These are phyloP conservation scores for Plenodomus lindquistii DNA, from an alignment of 2,329 filamentous ascomycete genomes.

Conservation along the genomic window DNA sequence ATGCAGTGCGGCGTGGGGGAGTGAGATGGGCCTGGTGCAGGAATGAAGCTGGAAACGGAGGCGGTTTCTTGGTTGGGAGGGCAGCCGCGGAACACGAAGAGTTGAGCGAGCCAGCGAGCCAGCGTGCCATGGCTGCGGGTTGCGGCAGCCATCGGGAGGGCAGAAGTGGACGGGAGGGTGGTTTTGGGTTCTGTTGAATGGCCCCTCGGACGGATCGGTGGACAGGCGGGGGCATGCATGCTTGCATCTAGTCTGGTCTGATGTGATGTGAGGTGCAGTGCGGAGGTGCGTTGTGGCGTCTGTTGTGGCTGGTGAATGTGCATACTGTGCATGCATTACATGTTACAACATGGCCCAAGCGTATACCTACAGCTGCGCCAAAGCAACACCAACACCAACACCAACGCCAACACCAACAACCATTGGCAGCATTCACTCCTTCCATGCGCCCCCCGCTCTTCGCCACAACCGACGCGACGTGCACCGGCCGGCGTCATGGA, in stretches of 20 bases:
- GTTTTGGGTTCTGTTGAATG: slow-evolving; percentile 21
- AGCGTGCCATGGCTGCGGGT: slow-evolving; percentile 13
- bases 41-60: slow-evolving; percentile 18
- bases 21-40: slow-evolving; percentile 4
- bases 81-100: slow-evolving; percentile 7
- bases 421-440: not conserved
- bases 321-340: too few relatives aligned
- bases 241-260: slow-evolving; percentile 4
- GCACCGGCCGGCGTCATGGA: slow-evolving; percentile 34
- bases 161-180: slow-evolving; percentile 8
- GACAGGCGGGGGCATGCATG: slow-evolving; percentile 18
- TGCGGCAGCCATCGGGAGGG: slow-evolving; percentile 10
- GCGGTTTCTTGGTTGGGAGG: slow-evolving; percentile 23
- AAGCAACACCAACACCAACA: too few relatives aligned
- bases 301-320: not conserved
- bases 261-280: not conserved
- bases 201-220: too few relatives aligned
- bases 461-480: slow-evolving; percentile 1
- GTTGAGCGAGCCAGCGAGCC: slow-evolving; percentile 1
- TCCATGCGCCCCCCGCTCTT: slow-evolving; percentile 9
- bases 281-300: not conserved
- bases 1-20: slow-evolving; percentile 1
- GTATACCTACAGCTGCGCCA: too few relatives aligned
- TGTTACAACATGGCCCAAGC: too few relatives aligned
- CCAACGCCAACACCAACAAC: too few relatives aligned